Base-by-base conservation (phyloP, 2,329 filamentous ascomycete genomes). In the Venturia oleaginea region DNA sequence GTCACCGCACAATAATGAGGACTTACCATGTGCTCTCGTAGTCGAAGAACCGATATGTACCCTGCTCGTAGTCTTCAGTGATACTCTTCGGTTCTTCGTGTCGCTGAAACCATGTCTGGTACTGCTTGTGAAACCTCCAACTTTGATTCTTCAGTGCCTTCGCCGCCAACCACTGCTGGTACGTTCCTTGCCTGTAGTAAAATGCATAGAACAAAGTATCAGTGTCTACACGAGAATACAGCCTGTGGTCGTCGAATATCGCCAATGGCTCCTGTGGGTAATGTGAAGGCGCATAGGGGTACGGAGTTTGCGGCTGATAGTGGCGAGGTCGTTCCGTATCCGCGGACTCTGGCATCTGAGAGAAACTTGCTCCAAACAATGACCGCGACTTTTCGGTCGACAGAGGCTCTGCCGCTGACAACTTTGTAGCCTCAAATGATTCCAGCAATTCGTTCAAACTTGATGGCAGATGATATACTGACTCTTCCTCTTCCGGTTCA, bases 81-180 rank as follows among this genome's bases (percentile, higher is more conserved):
- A 99, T 99, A 70, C 87, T 92, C 81, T 99, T 99, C 22, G 94
- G 94, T 79, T 99, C 94, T 74, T 99, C 94, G 70, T 99, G 94
- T 62, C 94, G 85, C 77, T 99, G 94, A 73, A 99, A 99, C 94
- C 94, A 99, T 1, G 94, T 99, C 76, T 77, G 94, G 74, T 99
- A 99, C 76, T 97, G 94, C 81, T 99, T 99, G 79, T 99, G 94
- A 76, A 99, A 99, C 65, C 94, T 85, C 94, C 94, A 99, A 76
- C 92, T 97, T 77, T 99, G 94, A 69, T 93, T 90, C 79, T 99
- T 99, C 62, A 99, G 80, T n/a, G 94, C 91, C 77, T 96, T 96
- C 17, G 94, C 94, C 1, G 94, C 92, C 66, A 97, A 83, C 73
- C 92, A 97, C 75, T 99, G 94, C 75, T 97, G 92, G 70, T 96